A percentile compares a stretch with the other conserved stretches of the same genome.
Evolutionary conservation across 495 filamentous ascomycete genomes (phyloP).

Genomic region (Lichina pygmaea): DNA sequence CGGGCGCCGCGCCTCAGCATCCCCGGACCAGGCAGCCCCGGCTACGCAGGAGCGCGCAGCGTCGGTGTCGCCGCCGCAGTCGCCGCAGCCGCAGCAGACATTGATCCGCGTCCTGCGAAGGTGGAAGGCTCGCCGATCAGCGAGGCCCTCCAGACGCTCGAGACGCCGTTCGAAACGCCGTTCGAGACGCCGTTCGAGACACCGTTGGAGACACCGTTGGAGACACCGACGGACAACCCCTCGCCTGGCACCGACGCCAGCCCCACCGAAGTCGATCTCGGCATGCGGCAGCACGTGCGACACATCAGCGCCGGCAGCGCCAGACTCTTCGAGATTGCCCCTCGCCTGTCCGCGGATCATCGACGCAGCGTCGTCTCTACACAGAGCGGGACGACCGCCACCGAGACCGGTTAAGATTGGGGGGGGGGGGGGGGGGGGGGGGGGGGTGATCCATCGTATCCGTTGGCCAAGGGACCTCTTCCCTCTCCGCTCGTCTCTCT

Average conservation of each 20-base stretch:
- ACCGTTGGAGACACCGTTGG: not conserved
- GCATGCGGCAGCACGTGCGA: constrained; percentile 27
- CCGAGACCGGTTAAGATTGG: too few species aligned
- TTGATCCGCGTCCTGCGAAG: not conserved
- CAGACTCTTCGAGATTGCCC: constrained; percentile 34
- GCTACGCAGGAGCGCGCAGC: too few species aligned
- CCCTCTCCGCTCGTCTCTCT: too few species aligned
- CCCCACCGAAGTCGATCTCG: constrained; percentile 39
- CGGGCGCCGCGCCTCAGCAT: too few species aligned
- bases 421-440: too few species aligned
- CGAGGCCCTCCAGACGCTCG: constrained; percentile 13
- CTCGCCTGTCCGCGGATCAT: constrained; percentile 17
- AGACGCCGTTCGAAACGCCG: not conserved
- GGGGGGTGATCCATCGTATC: too few species aligned
- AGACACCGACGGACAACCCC: too few species aligned
- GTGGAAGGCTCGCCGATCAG: constrained; percentile 2
- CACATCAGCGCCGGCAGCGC: constrained; percentile 52
- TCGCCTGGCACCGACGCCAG: constrained; percentile 2
- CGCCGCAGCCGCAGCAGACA: too few species aligned
- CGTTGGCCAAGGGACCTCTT: too few species aligned
- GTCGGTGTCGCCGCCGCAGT: too few species aligned
- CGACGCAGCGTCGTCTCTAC: not conserved
- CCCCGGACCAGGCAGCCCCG: too few species aligned
- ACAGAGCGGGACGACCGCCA: too few species aligned
- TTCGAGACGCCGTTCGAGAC: constrained; percentile 1